Conservation (phyloP, 2,329 filamentous ascomycete genomes). For the Botryosphaeria agaves region DNA sequence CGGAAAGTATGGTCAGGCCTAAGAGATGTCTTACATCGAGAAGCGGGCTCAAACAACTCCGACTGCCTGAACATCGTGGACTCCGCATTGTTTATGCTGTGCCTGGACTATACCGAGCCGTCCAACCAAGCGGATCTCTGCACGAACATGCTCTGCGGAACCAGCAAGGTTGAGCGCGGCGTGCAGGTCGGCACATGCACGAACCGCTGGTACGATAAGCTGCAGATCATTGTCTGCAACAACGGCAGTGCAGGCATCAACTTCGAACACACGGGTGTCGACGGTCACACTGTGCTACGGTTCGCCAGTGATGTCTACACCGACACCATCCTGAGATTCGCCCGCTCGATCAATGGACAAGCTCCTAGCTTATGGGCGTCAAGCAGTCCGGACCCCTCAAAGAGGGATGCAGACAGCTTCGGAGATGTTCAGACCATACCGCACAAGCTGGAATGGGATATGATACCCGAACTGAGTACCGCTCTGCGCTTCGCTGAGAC, state of each 20-base stretch:
- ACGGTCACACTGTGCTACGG: constrained; percentile 88
- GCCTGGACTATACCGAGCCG: constrained; percentile 83
- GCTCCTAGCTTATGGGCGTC: constrained; percentile 87
- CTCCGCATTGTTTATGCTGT: constrained; percentile 80
- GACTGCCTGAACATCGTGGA: constrained; percentile 94
- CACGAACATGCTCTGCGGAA: constrained; percentile 96
- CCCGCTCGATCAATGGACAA: constrained; percentile 84
- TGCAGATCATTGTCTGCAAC: constrained; percentile 98
- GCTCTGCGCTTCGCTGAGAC: constrained; percentile 93
- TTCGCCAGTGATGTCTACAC: constrained; percentile 96
- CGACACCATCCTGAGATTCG: constrained; percentile 91
- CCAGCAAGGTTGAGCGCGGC: constrained; percentile 76
- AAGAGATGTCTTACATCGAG: constrained; percentile 70
- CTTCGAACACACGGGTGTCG: constrained; percentile 95
- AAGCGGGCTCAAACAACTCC: constrained; percentile 82
- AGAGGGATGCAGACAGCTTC: constrained; percentile 79
- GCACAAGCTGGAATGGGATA: constrained; percentile 95
- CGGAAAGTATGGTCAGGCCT: constrained; percentile 90
- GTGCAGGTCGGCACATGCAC: constrained; percentile 96
- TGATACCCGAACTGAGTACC: constrained; percentile 79
- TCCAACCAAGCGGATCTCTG: constrained; percentile 68
- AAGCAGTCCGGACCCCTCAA: constrained; percentile 77
- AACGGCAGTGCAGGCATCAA: constrained; percentile 98
- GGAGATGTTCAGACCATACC: constrained; percentile 87
- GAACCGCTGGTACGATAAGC: constrained; percentile 97